Base-by-base conservation (phyloP, 139 green algal species). In the Nannochloris sp. region DNA sequence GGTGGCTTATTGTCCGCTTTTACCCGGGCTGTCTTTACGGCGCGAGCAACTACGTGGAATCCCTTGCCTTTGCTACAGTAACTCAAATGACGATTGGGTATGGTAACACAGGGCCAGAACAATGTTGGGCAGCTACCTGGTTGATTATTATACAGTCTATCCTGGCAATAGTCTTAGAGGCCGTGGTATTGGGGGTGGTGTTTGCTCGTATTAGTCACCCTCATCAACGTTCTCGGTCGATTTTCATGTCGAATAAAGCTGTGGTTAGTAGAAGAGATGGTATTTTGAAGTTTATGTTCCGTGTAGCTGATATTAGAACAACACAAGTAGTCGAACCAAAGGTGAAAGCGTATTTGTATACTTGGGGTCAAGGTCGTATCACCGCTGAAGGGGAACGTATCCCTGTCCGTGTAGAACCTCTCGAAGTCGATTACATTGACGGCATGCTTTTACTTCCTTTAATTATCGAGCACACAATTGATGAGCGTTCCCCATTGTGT, bases 211-310 rank as follows among this genome's bases (percentile, higher is more conserved):
- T 95, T 71, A 75, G 55, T 19, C 85, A 92, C 74, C 86, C 89
- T 53, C 90, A 92, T 72, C 78, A 91, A 53, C 79, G 89, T 24
- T 82, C 77, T 27, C 75, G 88, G 37, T 90, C 87, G 7, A 89
- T 96, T 60, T 80, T 92, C 54, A 91, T 96, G 27, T 89, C 76
- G 2, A 85, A 95, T 58, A 87, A 73, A 10, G 82, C 86, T 2
- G 66, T 81, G 30, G 87, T 96, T 4, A 75, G 81, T 0, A 74
- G 87, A 1, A 64, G 90, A 1, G 89, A 96, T 60, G 90, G 90
- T 61, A 79, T 89, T 27, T 82, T 95, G 31, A 96, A 95, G 61
- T 89, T 96, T 67, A 95, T 95, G 88, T 91, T 96, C 44, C 78
- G 90, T 2, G 63, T 96, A 4, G 87, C 81, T 9, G 90, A 96